Evolutionary conservation across 345 rosid genomes (phyloP).

Genomic region (Eucalyptus paniculata): DNA sequence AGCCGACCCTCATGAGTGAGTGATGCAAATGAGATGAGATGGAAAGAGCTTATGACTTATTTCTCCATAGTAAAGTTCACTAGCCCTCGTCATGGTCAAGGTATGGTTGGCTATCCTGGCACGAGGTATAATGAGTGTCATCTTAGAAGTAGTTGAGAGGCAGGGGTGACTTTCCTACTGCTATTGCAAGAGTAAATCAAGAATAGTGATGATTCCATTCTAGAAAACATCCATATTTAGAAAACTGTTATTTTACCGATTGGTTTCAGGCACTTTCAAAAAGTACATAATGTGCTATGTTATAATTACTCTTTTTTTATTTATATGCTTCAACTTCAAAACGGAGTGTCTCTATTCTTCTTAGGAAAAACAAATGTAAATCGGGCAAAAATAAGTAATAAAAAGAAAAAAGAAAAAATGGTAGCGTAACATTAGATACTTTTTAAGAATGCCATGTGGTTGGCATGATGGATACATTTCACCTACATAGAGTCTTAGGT

Average conservation of each 20-base stretch:
- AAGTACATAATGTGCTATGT: background rate
- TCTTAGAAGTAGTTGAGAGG: background rate
- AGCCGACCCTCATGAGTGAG: background rate
- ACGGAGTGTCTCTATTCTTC: background rate
- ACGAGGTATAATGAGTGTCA: background rate
- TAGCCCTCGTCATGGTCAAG: rapidly evolving
- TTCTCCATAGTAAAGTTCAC: background rate
- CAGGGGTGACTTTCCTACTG: rapidly evolving
- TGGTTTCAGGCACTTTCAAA: rapidly evolving
- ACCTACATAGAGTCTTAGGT: background rate
- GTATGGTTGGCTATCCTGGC: background rate
- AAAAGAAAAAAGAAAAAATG: rapidly evolving
- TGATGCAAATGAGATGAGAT: background rate
- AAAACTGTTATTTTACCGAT: rapidly evolving
- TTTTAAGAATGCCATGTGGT: background rate
- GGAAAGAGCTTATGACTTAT: rapidly evolving
- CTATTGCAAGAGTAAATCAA: background rate
- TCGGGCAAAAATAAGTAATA: background rate
- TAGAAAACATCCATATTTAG: background rate
- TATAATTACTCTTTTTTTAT: background rate
- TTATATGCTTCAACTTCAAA: background rate
- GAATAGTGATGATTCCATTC: background rate
- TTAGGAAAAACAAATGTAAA: background rate
- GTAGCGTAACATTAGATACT: background rate
- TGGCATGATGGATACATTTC: background rate